Evolutionary conservation across 2,329 filamentous ascomycete species (phyloP).

Genomic region (Ophiostoma sp.): DNA sequence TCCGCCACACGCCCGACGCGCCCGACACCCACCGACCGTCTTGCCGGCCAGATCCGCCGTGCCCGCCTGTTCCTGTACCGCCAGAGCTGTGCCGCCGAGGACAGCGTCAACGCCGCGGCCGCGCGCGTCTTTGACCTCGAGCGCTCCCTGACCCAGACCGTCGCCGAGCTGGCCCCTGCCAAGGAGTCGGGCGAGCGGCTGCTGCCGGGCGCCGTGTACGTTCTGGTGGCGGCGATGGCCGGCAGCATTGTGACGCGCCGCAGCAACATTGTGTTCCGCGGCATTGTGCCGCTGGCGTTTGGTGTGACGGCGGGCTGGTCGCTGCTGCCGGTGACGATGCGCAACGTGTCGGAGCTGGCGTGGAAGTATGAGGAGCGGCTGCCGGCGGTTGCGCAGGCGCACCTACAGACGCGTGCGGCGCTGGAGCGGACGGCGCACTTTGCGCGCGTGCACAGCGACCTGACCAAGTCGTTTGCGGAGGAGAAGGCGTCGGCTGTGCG

Average conservation of each 20-base stretch:
- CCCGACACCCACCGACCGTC: constrained; percentile 82
- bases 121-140: constrained; percentile 79
- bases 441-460: constrained; percentile 66
- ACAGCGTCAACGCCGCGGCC: constrained; percentile 75
- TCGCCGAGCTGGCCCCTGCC: constrained; percentile 81
- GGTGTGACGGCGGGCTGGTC: constrained; percentile 79
- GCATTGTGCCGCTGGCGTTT: constrained; percentile 68
- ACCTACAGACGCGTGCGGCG: constrained; percentile 65
- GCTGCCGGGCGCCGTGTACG: constrained; percentile 85
- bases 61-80: constrained; percentile 75
- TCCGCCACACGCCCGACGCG: constrained; percentile 36
- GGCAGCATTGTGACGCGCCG: constrained; percentile 87
- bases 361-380: constrained; percentile 93
- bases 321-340: constrained; percentile 82
- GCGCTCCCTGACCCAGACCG: constrained; percentile 79
- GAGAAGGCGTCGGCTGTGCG: constrained; percentile 72
- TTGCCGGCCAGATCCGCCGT: constrained; percentile 74
- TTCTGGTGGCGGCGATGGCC: constrained; percentile 90
- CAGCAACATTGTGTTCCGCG: constrained; percentile 76
- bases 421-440: constrained; percentile 66
- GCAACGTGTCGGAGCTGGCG: constrained; percentile 76
- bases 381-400: constrained; percentile 75
- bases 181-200: constrained; percentile 82
- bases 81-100: constrained; percentile 69
- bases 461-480: constrained; percentile 68